A percentile compares a stretch with the other conserved stretches of the same genome.
phyloP scores from a whole-genome alignment of 306 rosid genomes.

The Cicer cuneatum region DNA sequence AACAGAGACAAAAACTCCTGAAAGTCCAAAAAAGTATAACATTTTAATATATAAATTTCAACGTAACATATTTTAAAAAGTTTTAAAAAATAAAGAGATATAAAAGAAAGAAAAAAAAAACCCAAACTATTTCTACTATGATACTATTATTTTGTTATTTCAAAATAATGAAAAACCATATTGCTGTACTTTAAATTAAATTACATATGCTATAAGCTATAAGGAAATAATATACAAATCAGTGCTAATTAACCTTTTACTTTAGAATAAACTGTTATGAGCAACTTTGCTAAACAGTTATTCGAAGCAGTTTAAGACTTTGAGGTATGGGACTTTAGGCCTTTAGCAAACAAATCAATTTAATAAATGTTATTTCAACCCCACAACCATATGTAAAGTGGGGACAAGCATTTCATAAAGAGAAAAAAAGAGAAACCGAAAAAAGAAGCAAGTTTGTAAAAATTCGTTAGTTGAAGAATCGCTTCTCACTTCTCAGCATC shows the following conservation, averaged over 20 bases:
- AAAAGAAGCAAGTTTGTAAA: conserved; percentile 33
- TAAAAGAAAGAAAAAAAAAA: no score
- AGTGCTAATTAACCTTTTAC: conserved; percentile 18
- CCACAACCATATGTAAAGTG: conserved; percentile 42
- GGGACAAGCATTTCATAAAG: conserved; percentile 27
- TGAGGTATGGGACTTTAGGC: conserved; percentile 32
- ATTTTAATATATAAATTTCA: no score
- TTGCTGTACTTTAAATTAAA: conserved; percentile 31
- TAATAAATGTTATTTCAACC: conserved; percentile 40
- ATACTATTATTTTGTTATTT: conserved; percentile 30
- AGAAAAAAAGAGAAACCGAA: background rate
- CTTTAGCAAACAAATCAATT: conserved; percentile 44
- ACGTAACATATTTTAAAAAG: no score
- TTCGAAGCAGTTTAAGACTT: conserved; percentile 34
- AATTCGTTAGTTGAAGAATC: conserved; percentile 46
- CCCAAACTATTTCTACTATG: conserved; percentile 6
- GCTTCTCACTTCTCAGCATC: conserved; percentile 42
- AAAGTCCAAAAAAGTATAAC: no score
- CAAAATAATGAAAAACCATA: conserved; percentile 23
- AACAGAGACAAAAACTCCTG: no score
- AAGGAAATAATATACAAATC: conserved; percentile 13
- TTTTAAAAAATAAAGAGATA: no score
- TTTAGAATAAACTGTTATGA: conserved; percentile 35
- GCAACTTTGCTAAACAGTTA: conserved; percentile 41
- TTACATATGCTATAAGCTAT: background rate